phyloP scores from a whole-genome alignment of 805 yeast species.

The Metschnikowia peoriensis region DNA sequence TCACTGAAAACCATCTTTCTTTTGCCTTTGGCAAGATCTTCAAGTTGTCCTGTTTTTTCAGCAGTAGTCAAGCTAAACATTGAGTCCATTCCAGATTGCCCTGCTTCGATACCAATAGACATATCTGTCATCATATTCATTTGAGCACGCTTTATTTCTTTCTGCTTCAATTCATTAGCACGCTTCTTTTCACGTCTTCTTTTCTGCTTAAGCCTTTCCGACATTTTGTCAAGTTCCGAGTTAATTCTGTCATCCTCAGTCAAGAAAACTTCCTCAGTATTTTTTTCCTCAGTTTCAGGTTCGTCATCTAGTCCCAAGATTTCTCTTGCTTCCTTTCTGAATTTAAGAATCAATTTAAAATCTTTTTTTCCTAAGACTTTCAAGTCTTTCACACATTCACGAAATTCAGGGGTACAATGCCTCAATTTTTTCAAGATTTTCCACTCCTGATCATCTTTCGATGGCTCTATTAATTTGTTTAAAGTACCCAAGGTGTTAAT shows the following conservation, averaged over 20 bases:
- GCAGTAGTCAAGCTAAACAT: constrained; percentile 83
- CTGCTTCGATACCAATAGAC: constrained; percentile 93
- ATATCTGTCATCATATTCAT: constrained; percentile 93
- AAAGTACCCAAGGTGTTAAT: constrained; percentile 76
- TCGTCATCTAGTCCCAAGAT: constrained; percentile 63
- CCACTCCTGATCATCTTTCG: constrained; percentile 63
- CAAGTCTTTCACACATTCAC: constrained; percentile 84
- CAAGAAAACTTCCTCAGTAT: constrained; percentile 64
- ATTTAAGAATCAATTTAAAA: constrained; percentile 77
- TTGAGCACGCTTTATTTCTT: constrained; percentile 87
- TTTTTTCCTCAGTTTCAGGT: constrained; percentile 47
- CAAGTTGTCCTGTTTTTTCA: constrained; percentile 79
- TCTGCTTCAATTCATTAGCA: constrained; percentile 79
- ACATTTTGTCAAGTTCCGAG: constrained; percentile 72
- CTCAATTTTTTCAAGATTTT: constrained; percentile 66
- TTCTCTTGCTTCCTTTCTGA: constrained; percentile 86
- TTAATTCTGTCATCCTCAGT: constrained; percentile 90
- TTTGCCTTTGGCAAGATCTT: constrained; percentile 74
- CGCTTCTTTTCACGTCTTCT: constrained; percentile 79
- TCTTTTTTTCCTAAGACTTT: constrained; percentile 94
- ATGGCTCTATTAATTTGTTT: constrained; percentile 62
- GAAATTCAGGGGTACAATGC: constrained; percentile 73
- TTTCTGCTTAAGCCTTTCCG: constrained; percentile 66
- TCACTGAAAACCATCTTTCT: constrained; percentile 53
- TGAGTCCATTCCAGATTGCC: constrained; percentile 71